Base-by-base conservation (phyloP, 2,329 filamentous ascomycete genomes). In the Mariannaea sp. region DNA sequence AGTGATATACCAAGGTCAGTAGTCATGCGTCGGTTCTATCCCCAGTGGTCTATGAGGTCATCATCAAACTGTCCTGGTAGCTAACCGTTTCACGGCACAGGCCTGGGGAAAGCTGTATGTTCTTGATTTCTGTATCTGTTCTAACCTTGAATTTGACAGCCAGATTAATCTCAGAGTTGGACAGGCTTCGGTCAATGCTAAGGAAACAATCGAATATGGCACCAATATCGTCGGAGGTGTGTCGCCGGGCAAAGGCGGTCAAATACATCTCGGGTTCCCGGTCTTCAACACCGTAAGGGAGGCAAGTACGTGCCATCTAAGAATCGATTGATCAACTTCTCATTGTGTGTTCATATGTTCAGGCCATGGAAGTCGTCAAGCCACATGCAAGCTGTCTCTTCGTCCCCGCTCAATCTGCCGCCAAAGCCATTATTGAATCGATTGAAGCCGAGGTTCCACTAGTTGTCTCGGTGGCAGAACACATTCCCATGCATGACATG, bases 401-500 rank as follows among this genome's bases (percentile, higher is more conserved):
- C 57, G 87, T 90, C 0, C 85, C 87, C 0, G 87, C 87, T 1
- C 79, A 80, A 36, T 81, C 83, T 40, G 87, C 87, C 1, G 82
- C 85, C 2, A 73, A 76, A 43, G 88, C 88, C 0, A 89, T 91
- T 58, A 83, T 88, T 64, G 87, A 90, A 63, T 84, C 88, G 1
- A 86, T 93, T 52, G 88, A 89, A 66, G 88, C 88, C 0, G 88
- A 92, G 65, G 85, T 92, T 1, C 87, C 88, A 0, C 78, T 92
- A 1, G 84, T 92, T 17, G 88, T 92, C 6, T 87, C 88, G 5
- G 89, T 93, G 6, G 88, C 89, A 5, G 89, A 93, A 68, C 88
- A 92, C 68, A 87, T 92, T 27, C 89, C 89, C 0, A 73, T 91
- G 14, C 88, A 92, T 68, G 88, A 92, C 65, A 86, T 92, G 68